Percentiles rank a stretch among this genome's conserved stretches.
Evolutionary conservation across 495 filamentous ascomycete species (phyloP).

Genomic region (Monascus purpureus): DNA sequence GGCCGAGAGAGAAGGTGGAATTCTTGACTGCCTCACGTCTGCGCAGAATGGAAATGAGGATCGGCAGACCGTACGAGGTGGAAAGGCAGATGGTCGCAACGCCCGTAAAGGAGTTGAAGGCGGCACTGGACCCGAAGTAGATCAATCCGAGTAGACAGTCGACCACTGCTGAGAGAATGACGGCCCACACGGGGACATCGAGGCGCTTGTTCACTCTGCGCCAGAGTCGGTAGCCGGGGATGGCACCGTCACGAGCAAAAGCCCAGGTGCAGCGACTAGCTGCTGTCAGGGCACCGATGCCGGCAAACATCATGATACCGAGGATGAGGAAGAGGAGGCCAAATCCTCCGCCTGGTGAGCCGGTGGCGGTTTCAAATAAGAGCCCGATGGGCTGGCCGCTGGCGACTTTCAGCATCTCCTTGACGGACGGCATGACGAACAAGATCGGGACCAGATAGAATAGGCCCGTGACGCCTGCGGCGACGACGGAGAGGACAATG

Average conservation of each 20-base stretch:
- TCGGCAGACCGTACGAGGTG: slow-evolving; percentile 48
- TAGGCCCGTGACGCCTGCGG: slow-evolving; percentile 54
- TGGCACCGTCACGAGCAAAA: slow-evolving; percentile 53
- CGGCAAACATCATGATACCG: slow-evolving; percentile 60
- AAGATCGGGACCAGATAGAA: slow-evolving; percentile 53
- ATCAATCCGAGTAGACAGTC: slow-evolving; percentile 45
- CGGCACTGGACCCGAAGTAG: slow-evolving; percentile 46
- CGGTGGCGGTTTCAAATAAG: slow-evolving; percentile 21
- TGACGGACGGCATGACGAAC: slow-evolving; percentile 46
- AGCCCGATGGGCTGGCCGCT: slow-evolving; percentile 36
- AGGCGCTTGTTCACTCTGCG: slow-evolving; percentile 38
- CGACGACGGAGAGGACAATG: slow-evolving; percentile 56
- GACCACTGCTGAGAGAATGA: slow-evolving; percentile 41
- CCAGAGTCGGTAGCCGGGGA: slow-evolving; percentile 54
- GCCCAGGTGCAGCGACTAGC: slow-evolving; percentile 64
- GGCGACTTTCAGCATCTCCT: slow-evolving; percentile 40
- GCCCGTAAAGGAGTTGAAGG: slow-evolving; percentile 54
- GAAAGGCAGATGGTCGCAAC: slow-evolving; percentile 52
- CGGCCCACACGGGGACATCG: slow-evolving; percentile 42
- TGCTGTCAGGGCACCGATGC: slow-evolving; percentile 57
- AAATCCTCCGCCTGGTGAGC: slow-evolving; percentile 44
- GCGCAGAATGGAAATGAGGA: slow-evolving; percentile 42
- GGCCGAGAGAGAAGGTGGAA: slow-evolving; percentile 35
- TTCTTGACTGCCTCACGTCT: slow-evolving; percentile 31
- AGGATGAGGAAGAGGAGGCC: slow-evolving; percentile 60